These are phyloP conservation scores for Luvunga scandens DNA, from an alignment of 345 rosid species.

Conservation along the genomic window DNA sequence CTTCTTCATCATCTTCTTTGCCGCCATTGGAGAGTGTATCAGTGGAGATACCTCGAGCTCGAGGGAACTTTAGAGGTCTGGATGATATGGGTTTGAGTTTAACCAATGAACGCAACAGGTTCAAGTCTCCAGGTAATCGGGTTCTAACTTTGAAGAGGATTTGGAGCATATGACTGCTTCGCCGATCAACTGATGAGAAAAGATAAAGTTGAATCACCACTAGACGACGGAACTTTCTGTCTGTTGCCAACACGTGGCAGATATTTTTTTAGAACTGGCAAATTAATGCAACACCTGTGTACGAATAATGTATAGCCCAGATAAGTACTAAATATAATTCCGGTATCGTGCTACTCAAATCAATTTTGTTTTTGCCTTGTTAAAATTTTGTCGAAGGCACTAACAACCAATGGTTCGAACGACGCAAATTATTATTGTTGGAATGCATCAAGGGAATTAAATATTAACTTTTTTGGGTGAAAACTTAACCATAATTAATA, in stretches of 20 bases:
- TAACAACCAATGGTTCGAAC: no score
- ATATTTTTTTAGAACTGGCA: background rate
- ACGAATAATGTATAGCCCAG: background rate
- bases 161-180: constrained; percentile 17
- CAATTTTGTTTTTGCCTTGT: no score
- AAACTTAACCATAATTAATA: no score
- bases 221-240: background rate
- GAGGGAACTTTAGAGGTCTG: constrained; percentile 16
- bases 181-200: background rate
- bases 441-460: no score
- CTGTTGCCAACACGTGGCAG: background rate
- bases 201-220: background rate
- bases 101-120: constrained; percentile 8
- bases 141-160: constrained; percentile 34
- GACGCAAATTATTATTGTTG: no score
- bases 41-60: constrained; percentile 32
- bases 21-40: constrained; percentile 18
- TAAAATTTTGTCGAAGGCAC: no score
- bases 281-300: background rate
- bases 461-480: no score
- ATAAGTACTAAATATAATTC: background rate
- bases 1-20: background rate
- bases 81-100: constrained; percentile 20
- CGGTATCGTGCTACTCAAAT: background rate
- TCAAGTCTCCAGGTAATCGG: constrained; percentile 30